Conservation (phyloP, 805 yeast genomes). For the Lipomyces mesembrius region DNA sequence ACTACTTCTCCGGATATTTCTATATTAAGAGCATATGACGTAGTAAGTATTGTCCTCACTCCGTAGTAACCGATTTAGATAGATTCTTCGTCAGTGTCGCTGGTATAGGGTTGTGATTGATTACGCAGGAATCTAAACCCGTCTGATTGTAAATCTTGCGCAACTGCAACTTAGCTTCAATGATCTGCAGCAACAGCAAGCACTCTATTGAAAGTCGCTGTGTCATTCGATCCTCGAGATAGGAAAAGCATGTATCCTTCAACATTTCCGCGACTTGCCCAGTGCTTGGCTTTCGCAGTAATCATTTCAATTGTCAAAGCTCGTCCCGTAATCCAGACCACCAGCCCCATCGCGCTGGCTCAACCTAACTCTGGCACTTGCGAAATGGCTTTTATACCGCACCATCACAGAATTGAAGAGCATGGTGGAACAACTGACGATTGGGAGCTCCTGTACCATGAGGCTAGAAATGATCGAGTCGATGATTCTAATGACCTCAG, state of each 20-base stretch:
- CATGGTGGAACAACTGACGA: slow-evolving; percentile 11
- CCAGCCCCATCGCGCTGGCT: neutral
- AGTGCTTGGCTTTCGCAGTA: neutral
- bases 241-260: neutral
- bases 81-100: too few relatives aligned
- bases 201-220: neutral
- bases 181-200: neutral
- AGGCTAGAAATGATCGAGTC: neutral
- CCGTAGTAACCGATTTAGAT: neutral
- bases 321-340: neutral
- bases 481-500: slow-evolving; percentile 10
- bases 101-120: too few relatives aligned
- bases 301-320: neutral
- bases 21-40: too few relatives aligned
- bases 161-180: neutral
- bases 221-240: neutral
- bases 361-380: slow-evolving; percentile 8
- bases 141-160: neutral
- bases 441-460: slow-evolving; percentile 7
- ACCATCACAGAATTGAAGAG: slow-evolving; percentile 7
- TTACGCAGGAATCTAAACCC: neutral
- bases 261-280: neutral
- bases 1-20: too few relatives aligned
- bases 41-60: too few relatives aligned
- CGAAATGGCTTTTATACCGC: neutral